Conservation (phyloP, 2,329 filamentous ascomycete genomes). For the Allantophomopsis lycopodina region DNA sequence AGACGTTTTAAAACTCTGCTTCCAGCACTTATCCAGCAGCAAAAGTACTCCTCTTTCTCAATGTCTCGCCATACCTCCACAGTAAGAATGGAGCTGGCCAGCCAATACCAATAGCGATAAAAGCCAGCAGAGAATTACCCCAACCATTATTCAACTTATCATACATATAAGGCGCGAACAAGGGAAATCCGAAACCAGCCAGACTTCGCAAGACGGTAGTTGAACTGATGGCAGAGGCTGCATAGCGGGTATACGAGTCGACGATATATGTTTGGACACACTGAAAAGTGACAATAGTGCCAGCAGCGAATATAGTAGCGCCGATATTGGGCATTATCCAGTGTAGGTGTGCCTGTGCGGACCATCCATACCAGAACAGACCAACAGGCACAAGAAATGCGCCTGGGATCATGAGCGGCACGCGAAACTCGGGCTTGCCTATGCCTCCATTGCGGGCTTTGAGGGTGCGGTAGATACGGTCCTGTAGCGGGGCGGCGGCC, state of each 20-base stretch:
- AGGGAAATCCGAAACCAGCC: slow-evolving; percentile 12
- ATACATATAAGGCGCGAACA: slow-evolving; percentile 13
- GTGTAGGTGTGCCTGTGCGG: slow-evolving; percentile 31
- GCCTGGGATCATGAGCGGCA: slow-evolving; percentile 42
- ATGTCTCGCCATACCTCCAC: slow-evolving; percentile 23
- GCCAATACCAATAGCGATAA: slow-evolving; percentile 36
- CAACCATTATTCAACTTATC: slow-evolving; percentile 26
- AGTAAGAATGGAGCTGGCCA: slow-evolving; percentile 31
- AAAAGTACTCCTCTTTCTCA: slow-evolving; percentile 28
- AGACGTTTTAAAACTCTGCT: background rate
- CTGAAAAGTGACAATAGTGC: slow-evolving; percentile 21
- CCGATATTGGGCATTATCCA: slow-evolving; percentile 47
- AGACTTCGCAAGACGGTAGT: slow-evolving; percentile 13
- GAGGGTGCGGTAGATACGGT: slow-evolving; percentile 13
- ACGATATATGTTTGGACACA: slow-evolving; percentile 35
- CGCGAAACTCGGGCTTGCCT: slow-evolving; percentile 43
- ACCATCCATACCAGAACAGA: slow-evolving; percentile 44
- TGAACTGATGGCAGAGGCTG: slow-evolving; percentile 24
- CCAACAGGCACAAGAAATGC: slow-evolving; percentile 40
- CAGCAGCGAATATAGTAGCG: slow-evolving; percentile 32
- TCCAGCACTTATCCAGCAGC: slow-evolving; percentile 6
- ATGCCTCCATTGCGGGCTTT: slow-evolving; percentile 15
- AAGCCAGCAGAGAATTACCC: slow-evolving; percentile 29
- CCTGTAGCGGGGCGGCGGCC: slow-evolving; percentile 18
- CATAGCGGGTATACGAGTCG: slow-evolving; percentile 27